Evolutionary conservation across 768 basidiomycete genomes (phyloP), one percentile per base, ranked within the genome.

Genomic region (Kwoniella europaea): DNA sequence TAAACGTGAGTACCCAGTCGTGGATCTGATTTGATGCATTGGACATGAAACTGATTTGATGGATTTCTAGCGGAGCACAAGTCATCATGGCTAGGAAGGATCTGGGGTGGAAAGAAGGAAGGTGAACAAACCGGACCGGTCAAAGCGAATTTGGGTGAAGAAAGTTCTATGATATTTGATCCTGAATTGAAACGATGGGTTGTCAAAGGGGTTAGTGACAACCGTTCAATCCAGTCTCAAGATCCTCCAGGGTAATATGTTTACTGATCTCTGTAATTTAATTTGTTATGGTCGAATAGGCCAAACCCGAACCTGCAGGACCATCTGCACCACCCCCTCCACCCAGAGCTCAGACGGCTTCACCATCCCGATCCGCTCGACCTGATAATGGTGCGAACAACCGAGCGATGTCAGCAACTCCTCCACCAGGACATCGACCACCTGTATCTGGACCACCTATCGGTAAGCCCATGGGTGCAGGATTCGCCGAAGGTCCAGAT

Each of bases 101-200:
- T 70, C 44, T 89, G 90, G 85, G 96, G 92, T 90, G 96, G 92
- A 90, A 91, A 88, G 77, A 89, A 89, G 61, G 83, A 83, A 9
- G 85, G 86, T 18, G 90, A 90, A 16, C 24, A 44, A n/a, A 74
- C 77, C 10, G 92, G 87, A 10, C 94, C 96, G 2, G 85, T 96
- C 67, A 92, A 90, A 80, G 97, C 96, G 20, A 98, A 91, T 76
- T 88, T 99, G 27, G 97, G 97, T 9, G 93, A 98, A 75, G 89
- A 94, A 80, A 93, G 86, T 29, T 86, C 89, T 29, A 96, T 98
- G 85, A 91, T 93, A 78, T 99, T 92, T 81, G 97, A 99, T 80
- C 90, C 91, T 77, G 94, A 97, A n/a, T 87, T 91, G 70, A 94
- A 95, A 82, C 89, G 91, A 72, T 99, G 97, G 97, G 90, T 99